Base-by-base conservation (phyloP, 1,139 yeast species). In the Saccharomyces hybrid region DNA sequence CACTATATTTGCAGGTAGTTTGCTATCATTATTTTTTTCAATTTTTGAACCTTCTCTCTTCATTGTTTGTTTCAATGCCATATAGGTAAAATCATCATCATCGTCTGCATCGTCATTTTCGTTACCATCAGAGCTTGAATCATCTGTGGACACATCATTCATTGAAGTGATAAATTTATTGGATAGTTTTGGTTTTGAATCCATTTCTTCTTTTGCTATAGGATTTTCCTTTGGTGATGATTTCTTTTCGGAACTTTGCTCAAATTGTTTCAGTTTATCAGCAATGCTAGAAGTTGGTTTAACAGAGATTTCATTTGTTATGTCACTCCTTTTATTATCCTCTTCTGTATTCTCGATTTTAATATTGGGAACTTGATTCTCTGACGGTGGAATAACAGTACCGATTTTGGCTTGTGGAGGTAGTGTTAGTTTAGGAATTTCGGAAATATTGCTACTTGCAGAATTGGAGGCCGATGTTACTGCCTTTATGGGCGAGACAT, bases 21-120 rank as follows among this genome's bases (percentile, higher is more conserved):
- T 19, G 13, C 11, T 19, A 5, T 38, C 25, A 16, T 9, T 38
- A 9, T 38, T 38, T 27, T 16, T 34, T 29, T 23, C 41, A 14
- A 5, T 23, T 48, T 41, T 32, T 4, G 11, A 14, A 42, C 46
- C 55, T 14, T 54, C 54, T 25, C 27, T 49, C 44, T 55, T 55
- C 58, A 55, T 56, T 14, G 27, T 53, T 25, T 56, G 19, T 47
- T 54, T 58, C 42, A 58, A 42, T 7, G 54, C 55, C 49, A 56
- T 55, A 46, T 56, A 58, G 3, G 60, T 55, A 13, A 52, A 34
- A 31, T 58, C 59, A 13, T 57, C 52, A 9, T 54, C 53, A 5
- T 47, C 44, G n/a, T 48, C 49, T 16, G 32, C 48, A n/a, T 49
- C 48, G n/a, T 51, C 52, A 47, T 55, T 53, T 26, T 50, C 42